These are phyloP conservation scores for Capniomyces stellatus DNA, from an alignment of 371 early-diverging fungal genomes.

Conservation along the genomic window DNA sequence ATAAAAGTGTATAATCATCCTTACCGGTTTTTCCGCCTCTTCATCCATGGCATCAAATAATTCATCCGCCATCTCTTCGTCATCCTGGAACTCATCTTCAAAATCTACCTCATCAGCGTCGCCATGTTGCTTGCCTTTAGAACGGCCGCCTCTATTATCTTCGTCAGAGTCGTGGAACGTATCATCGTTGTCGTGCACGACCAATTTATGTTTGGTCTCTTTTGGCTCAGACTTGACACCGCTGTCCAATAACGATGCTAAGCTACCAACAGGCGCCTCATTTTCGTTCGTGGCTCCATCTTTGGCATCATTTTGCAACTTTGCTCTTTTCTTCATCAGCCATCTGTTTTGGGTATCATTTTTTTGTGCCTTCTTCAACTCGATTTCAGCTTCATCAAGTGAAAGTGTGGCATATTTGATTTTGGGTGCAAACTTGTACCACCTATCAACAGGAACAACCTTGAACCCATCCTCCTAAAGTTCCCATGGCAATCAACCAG, in stretches of 20 bases:
- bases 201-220: slow-evolving; percentile 4
- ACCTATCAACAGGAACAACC: slow-evolving; percentile 68
- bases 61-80: slow-evolving; percentile 62
- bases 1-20: background rate
- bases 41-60: slow-evolving; percentile 42
- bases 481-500: no score
- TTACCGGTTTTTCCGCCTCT: slow-evolving; percentile 15
- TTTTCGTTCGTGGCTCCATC: slow-evolving; percentile 17
- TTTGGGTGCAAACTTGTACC: slow-evolving; percentile 80
- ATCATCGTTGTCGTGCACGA: slow-evolving; percentile 17
- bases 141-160: slow-evolving; percentile 2
- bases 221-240: background rate
- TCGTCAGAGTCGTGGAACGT: slow-evolving; percentile 24
- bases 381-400: slow-evolving; percentile 83
- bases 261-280: background rate
- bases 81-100: slow-evolving; percentile 60
- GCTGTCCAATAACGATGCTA: background rate
- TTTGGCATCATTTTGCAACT: slow-evolving; percentile 13
- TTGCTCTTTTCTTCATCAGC: slow-evolving; percentile 47
- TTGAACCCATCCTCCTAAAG: slow-evolving; percentile 56
- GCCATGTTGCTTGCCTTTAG: slow-evolving; percentile 23
- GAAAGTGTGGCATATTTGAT: slow-evolving; percentile 61
- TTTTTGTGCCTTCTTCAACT: slow-evolving; percentile 29
- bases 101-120: slow-evolving; percentile 50
- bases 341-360: slow-evolving; percentile 41